Percentiles rank a stretch among this genome's conserved stretches.
Conservation (phyloP, 1,284 basidiomycete genomes). For the Tilletia setariae region DNA sequence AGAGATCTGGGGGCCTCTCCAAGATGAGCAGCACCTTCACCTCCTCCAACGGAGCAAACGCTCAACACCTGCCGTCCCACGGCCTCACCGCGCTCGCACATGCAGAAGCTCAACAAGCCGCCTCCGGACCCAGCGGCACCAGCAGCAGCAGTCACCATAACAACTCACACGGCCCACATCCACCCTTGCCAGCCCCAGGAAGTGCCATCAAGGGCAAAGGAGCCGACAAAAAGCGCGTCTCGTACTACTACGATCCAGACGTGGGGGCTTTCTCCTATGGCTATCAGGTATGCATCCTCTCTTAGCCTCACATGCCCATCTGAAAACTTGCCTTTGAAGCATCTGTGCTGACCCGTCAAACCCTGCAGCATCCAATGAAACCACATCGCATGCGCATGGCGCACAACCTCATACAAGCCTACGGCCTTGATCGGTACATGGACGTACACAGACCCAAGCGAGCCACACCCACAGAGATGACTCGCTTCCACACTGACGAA, state of each 20-base stretch:
- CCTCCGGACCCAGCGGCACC: not conserved
- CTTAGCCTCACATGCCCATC: too few species aligned
- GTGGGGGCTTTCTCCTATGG: slow-evolving; percentile 11
- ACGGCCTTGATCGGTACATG: slow-evolving; percentile 86
- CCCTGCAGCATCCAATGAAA: slow-evolving; percentile 75
- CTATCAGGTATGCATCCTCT: slow-evolving; percentile 8
- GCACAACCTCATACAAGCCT: slow-evolving; percentile 84
- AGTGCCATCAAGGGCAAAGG: not conserved
- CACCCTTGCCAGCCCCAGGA: slow-evolving; percentile 1
- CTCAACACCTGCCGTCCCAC: not conserved
- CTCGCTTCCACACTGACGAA: slow-evolving; percentile 94
- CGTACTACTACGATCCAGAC: slow-evolving; percentile 16
- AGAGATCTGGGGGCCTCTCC: too few species aligned
- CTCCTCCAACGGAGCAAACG: not conserved
- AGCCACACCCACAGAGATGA: slow-evolving; percentile 78
- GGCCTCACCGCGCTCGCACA: not conserved
- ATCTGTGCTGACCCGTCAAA: not conserved
- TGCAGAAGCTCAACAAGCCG: not conserved
- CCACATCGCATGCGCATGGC: slow-evolving; percentile 66
- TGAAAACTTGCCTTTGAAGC: too few species aligned
- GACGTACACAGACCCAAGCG: slow-evolving; percentile 78
- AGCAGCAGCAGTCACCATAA: not conserved
- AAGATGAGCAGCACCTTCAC: not conserved
- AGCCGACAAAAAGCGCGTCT: slow-evolving; percentile 7
- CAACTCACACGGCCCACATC: slow-evolving; percentile 12